Conservation (phyloP, 371 early-diverging fungal species). For the Syncephalastrum sp. region DNA sequence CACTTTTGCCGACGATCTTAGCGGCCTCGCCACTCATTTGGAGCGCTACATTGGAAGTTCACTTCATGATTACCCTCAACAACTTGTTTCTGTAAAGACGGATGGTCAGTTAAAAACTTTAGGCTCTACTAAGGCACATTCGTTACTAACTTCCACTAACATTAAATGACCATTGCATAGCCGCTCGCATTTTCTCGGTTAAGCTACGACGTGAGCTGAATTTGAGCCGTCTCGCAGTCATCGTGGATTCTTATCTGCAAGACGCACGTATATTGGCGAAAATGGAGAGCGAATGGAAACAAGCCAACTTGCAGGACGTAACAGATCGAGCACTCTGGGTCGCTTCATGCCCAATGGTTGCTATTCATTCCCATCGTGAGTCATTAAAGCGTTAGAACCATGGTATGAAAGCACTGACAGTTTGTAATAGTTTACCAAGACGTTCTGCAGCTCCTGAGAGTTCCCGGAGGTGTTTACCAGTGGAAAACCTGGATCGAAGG, state of each 20-base stretch:
- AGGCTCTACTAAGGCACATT: too few relatives aligned
- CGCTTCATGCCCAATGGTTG: constrained; percentile 43
- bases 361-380: constrained; percentile 21
- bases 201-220: too few relatives aligned
- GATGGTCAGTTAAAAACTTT: too few relatives aligned
- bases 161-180: too few relatives aligned
- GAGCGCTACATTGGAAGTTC: constrained; percentile 27
- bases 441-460: constrained; percentile 31
- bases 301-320: too few relatives aligned
- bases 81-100: too few relatives aligned
- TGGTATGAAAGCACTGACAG: neutral
- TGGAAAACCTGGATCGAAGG: constrained; percentile 52
- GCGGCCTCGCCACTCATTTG: constrained; percentile 35
- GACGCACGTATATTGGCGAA: too few relatives aligned
- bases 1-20: constrained; percentile 34
- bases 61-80: constrained; percentile 27
- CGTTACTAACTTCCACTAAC: too few relatives aligned
- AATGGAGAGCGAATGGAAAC: too few relatives aligned
- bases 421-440: constrained; percentile 33
- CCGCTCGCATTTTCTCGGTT: too few relatives aligned
- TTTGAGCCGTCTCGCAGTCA: too few relatives aligned
- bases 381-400: neutral
- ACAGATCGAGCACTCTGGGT: constrained; percentile 55
- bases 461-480: constrained; percentile 27
- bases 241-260: too few relatives aligned